Conservation (phyloP, 306 rosid genomes). For the Pueraria montana region DNA sequence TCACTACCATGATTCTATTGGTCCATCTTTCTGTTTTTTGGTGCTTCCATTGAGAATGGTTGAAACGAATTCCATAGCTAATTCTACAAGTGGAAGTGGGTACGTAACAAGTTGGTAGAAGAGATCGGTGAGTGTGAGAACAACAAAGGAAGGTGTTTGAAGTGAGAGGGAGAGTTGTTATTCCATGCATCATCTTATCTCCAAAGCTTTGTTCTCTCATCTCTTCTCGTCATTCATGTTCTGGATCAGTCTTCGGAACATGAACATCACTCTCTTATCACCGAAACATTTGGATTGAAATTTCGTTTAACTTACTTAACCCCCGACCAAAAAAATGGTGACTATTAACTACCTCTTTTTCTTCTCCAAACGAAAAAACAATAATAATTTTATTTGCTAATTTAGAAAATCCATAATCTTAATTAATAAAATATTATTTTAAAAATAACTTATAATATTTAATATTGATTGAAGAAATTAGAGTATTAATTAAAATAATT, state of each 20-base stretch:
- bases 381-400: neutral
- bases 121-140: slow-evolving; percentile 46
- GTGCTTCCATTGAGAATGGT: slow-evolving; percentile 26
- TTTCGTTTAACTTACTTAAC: neutral
- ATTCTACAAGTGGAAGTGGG: slow-evolving; percentile 55
- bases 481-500: too few relatives aligned
- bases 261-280: neutral
- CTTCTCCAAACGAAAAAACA: too few relatives aligned
- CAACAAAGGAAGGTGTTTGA: slow-evolving; percentile 33
- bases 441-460: neutral
- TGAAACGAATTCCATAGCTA: slow-evolving; percentile 27
- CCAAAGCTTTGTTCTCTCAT: slow-evolving; percentile 49
- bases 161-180: slow-evolving; percentile 50
- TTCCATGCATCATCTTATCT: slow-evolving; percentile 52
- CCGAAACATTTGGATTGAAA: neutral
- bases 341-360: neutral
- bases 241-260: neutral
- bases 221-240: slow-evolving; percentile 3
- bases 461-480: too few relatives aligned
- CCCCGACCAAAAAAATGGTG: neutral
- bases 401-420: neutral
- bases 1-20: slow-evolving; percentile 17
- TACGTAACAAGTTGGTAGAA: slow-evolving; percentile 45
- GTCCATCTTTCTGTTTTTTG: slow-evolving; percentile 33
- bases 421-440: too few relatives aligned